Percentiles rank a stretch among this genome's conserved stretches.
phyloP scores from a whole-genome alignment of 1,284 basidiomycete species.

The Singerocomus rubriflavus region DNA sequence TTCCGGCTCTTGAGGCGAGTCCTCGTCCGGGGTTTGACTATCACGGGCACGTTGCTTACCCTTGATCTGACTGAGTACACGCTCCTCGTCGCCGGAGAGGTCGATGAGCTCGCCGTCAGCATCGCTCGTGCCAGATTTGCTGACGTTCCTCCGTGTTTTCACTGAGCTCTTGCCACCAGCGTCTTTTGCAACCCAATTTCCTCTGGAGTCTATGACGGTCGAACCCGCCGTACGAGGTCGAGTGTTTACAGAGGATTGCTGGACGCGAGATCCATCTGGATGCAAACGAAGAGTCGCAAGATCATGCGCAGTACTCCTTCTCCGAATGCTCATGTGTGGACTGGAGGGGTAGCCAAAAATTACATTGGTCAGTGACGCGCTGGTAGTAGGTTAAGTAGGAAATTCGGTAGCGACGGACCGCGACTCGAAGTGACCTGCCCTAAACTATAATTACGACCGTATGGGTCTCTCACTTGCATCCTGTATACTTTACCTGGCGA shows the following conservation, averaged over 20 bases:
- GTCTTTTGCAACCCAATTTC: constrained; percentile 37
- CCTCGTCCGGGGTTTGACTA: constrained; percentile 5
- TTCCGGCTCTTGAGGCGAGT: constrained; percentile 6
- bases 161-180: constrained; percentile 38
- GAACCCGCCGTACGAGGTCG: constrained; percentile 27
- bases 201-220: constrained; percentile 32
- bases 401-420: not conserved
- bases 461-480: constrained; percentile 18
- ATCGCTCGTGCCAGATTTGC: constrained; percentile 18
- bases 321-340: constrained; percentile 40
- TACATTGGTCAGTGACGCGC: not conserved
- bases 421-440: constrained; percentile 24
- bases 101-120: constrained; percentile 24
- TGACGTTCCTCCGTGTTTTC: constrained; percentile 28
- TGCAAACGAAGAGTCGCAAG: constrained; percentile 56
- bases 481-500: not conserved
- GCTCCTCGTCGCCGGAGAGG: constrained; percentile 18
- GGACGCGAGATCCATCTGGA: constrained; percentile 56
- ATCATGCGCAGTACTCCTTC: constrained; percentile 57
- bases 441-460: constrained; percentile 7
- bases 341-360: not conserved
- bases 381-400: too few species aligned
- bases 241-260: constrained; percentile 38
- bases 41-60: constrained; percentile 26
- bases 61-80: constrained; percentile 14